A percentile compares a stretch with the other conserved stretches of the same genome.
Conservation (phyloP, 2,329 filamentous ascomycete genomes). For the Sarocladium strictum region DNA sequence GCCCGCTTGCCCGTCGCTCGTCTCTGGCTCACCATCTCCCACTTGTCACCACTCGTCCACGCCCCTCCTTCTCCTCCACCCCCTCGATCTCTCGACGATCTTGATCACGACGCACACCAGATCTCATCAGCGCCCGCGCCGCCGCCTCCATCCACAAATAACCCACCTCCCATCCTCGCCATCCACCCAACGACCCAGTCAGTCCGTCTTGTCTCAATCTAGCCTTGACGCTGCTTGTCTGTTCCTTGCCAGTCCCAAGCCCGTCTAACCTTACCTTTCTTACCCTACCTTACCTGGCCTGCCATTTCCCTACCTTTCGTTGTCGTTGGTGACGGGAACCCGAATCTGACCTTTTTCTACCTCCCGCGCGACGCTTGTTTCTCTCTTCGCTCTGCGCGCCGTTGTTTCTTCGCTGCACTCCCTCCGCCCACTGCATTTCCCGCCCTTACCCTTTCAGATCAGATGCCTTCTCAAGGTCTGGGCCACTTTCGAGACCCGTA, state of each 20-base stretch:
- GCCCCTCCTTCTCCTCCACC: background rate
- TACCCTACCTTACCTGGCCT: background rate
- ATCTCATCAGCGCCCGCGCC: slow-evolving; percentile 7
- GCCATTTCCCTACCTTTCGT: background rate
- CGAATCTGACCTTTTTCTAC: too few relatives aligned
- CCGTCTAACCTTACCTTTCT: background rate
- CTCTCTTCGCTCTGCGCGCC: background rate
- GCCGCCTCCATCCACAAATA: background rate
- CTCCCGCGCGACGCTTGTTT: background rate
- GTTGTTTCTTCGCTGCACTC: background rate
- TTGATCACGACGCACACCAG: slow-evolving; percentile 8
- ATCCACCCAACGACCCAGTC: background rate
- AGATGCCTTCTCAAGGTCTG: slow-evolving; percentile 8
- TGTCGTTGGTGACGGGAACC: too few relatives aligned
- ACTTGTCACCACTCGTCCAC: background rate
- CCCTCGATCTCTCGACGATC: slow-evolving; percentile 7
- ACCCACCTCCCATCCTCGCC: background rate
- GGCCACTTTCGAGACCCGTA: slow-evolving; percentile 23
- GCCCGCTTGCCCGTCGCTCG: too few relatives aligned
- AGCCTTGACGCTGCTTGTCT: background rate
- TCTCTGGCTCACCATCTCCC: background rate
- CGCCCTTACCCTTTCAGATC: slow-evolving; percentile 1
- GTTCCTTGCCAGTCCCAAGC: too few relatives aligned
- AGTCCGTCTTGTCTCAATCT: background rate
- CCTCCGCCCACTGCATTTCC: background rate